A percentile compares a stretch with the other conserved stretches of the same genome.
phyloP scores from a whole-genome alignment of 1,284 basidiomycete genomes.

The Thecaphora thlaspeos region DNA sequence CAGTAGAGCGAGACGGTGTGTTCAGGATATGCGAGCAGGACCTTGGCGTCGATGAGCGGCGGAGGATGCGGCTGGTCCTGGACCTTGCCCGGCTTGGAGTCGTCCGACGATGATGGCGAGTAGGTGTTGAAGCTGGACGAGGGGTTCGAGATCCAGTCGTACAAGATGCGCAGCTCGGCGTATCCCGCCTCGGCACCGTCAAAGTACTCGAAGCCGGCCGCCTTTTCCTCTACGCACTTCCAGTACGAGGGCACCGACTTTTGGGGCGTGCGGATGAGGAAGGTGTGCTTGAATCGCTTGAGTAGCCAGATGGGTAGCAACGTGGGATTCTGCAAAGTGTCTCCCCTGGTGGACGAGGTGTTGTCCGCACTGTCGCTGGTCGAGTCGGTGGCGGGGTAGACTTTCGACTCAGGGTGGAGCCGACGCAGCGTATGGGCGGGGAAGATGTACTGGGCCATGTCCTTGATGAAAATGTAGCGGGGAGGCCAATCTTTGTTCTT shows the following conservation, averaged over 20 bases:
- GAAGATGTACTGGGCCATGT: constrained; percentile 54
- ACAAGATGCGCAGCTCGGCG: constrained; percentile 45
- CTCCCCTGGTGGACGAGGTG: constrained; percentile 1
- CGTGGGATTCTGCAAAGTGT: constrained; percentile 52
- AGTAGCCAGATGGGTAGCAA: constrained; percentile 46
- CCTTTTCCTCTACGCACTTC: constrained; percentile 51
- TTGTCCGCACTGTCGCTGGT: background rate
- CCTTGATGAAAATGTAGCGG: constrained; percentile 52
- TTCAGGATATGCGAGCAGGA: constrained; percentile 41
- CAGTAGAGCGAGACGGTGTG: constrained; percentile 45
- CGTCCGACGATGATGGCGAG: constrained; percentile 7
- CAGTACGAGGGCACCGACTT: constrained; percentile 52
- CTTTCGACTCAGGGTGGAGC: constrained; percentile 43
- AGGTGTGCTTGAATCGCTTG: constrained; percentile 51
- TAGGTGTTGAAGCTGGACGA: constrained; percentile 45
- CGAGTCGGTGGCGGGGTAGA: constrained; percentile 25
- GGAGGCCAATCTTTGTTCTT: constrained; percentile 23
- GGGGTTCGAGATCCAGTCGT: constrained; percentile 51
- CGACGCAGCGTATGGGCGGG: constrained; percentile 27
- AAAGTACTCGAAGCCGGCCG: constrained; percentile 52
- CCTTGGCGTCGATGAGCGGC: constrained; percentile 45
- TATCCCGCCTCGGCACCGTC: constrained; percentile 51
- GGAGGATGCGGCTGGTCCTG: constrained; percentile 43
- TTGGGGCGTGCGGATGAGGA: constrained; percentile 53
- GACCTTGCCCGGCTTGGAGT: background rate